phyloP scores from a whole-genome alignment of 305 asterid species.

The Withania somnifera region DNA sequence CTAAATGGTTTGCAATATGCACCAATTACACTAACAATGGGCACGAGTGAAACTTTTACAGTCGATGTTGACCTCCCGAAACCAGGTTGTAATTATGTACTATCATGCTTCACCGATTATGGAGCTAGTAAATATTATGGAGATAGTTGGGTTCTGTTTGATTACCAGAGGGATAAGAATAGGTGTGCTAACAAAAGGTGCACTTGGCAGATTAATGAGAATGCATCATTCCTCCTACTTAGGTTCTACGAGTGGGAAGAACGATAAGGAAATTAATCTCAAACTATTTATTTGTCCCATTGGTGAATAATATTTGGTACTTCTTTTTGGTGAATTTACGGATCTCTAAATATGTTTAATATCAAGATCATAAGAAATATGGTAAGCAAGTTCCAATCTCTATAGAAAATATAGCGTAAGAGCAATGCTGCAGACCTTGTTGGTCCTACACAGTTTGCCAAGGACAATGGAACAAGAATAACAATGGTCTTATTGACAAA shows the following conservation, averaged over 20 bases:
- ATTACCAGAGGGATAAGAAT: background rate
- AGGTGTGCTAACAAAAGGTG: background rate
- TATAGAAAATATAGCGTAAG: too few relatives aligned
- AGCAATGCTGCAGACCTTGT: too few relatives aligned
- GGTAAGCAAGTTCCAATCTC: background rate
- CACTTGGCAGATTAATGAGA: background rate
- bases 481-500: too few relatives aligned
- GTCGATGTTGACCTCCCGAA: background rate
- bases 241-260: background rate
- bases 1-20: background rate
- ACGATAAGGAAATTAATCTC: too few relatives aligned
- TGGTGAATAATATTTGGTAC: too few relatives aligned
- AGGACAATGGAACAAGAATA: too few relatives aligned
- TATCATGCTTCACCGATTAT: background rate
- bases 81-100: background rate
- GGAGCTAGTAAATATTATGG: background rate
- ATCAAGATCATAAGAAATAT: too few relatives aligned
- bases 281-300: too few relatives aligned
- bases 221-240: background rate
- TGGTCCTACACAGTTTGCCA: too few relatives aligned
- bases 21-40: background rate
- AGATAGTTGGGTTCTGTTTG: background rate
- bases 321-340: too few relatives aligned
- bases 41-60: background rate
- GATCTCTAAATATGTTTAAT: too few relatives aligned